Evolutionary conservation across 495 filamentous ascomycete species (phyloP).

Genomic region (Viridothelium virens): DNA sequence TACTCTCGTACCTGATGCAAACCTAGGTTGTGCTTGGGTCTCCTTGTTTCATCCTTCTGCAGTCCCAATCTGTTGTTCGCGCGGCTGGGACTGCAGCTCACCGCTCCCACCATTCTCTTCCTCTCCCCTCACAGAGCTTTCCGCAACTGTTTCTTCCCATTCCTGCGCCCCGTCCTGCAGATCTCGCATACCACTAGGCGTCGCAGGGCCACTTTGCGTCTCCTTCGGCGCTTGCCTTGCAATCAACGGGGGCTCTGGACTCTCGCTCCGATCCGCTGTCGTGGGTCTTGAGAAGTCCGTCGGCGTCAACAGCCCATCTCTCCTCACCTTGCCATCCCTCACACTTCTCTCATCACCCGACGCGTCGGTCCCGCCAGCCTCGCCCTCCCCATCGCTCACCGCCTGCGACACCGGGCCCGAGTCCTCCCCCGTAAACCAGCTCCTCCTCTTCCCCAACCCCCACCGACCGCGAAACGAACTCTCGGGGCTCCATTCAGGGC

Average conservation of each 20-base stretch:
- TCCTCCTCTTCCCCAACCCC: conserved; percentile 6
- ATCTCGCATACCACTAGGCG: conserved; percentile 28
- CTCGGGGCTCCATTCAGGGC: conserved; percentile 2
- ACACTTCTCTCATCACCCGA: conserved; percentile 12
- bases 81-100: not conserved
- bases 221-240: conserved; percentile 11
- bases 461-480: not conserved
- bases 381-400: conserved; percentile 14
- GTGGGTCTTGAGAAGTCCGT: conserved; percentile 1
- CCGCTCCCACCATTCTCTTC: not conserved
- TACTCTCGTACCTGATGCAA: not conserved
- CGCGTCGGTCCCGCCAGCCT: not conserved
- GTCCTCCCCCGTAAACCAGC: conserved; percentile 4
- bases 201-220: conserved; percentile 32
- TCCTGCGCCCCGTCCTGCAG: conserved; percentile 9
- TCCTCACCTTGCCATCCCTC: not conserved
- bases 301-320: not conserved
- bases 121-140: not conserved
- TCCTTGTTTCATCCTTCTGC: not conserved
- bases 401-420: conserved; percentile 3
- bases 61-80: not conserved
- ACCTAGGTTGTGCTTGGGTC: not conserved
- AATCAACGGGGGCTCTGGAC: conserved; percentile 5
- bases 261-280: conserved; percentile 3
- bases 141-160: not conserved